A percentile compares a stretch with the other conserved stretches of the same genome.
Conservation (phyloP, 129 eudicot species). For the Deinandra increscens region DNA sequence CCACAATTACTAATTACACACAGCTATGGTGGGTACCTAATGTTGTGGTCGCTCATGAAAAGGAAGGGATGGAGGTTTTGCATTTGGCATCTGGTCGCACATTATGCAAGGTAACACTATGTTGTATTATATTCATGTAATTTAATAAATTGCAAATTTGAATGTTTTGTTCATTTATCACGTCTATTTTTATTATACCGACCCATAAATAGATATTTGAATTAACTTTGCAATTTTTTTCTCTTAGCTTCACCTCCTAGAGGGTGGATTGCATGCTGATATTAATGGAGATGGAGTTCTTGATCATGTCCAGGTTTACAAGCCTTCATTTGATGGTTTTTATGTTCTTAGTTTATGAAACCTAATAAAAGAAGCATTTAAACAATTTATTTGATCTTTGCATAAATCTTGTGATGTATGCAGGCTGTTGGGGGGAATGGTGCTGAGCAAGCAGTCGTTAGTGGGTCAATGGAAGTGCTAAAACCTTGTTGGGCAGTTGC, state of each 20-base stretch:
- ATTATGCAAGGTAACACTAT: conserved; percentile 66
- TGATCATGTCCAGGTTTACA: conserved; percentile 93
- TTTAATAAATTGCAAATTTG: background rate
- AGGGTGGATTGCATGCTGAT: conserved; percentile 99
- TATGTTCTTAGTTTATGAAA: background rate
- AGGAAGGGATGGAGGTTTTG: conserved; percentile 97
- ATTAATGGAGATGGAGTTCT: conserved; percentile 97
- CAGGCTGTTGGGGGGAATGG: conserved; percentile 97
- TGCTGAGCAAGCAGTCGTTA: conserved; percentile 89
- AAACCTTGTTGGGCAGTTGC: conserved; percentile 99
- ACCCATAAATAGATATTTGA: background rate
- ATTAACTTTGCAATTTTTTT: conserved; percentile 17
- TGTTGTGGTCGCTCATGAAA: conserved; percentile 91
- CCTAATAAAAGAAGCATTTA: background rate
- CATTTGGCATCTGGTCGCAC: conserved; percentile 99
- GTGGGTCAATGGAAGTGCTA: conserved; percentile 96
- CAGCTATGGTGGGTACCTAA: conserved; percentile 99
- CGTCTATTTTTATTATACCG: background rate
- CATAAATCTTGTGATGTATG: background rate
- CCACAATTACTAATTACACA: conserved; percentile 91
- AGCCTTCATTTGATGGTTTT: background rate
- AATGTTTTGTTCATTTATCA: background rate
- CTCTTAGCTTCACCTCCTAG: conserved; percentile 89
- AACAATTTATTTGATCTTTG: background rate
- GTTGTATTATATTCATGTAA: background rate